These are phyloP conservation scores for Trichosanthes cucumerina DNA, from an alignment of 306 rosid species.

Conservation along the genomic window DNA sequence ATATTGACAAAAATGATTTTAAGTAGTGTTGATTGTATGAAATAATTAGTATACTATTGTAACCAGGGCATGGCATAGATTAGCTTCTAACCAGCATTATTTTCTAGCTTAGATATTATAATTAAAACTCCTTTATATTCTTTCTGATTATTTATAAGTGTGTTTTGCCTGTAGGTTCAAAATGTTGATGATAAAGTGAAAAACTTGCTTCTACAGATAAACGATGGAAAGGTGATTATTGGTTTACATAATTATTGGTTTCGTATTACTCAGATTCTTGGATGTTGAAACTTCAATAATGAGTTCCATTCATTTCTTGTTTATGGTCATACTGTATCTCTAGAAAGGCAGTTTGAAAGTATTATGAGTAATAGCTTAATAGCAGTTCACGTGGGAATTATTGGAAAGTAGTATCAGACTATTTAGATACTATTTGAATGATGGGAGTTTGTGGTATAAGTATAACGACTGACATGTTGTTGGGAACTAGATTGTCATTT, in stretches of 20 bases:
- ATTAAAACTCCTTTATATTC: not conserved
- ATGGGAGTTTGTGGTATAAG: not conserved
- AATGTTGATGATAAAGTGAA: constrained; percentile 63
- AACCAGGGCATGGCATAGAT: not conserved
- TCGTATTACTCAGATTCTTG: not conserved
- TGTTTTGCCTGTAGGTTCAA: constrained; percentile 39
- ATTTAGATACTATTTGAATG: not conserved
- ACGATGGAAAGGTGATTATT: constrained; percentile 52
- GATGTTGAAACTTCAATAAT: not conserved
- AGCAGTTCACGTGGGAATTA: not conserved
- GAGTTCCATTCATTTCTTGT: not conserved
- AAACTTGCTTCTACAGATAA: constrained; percentile 47
- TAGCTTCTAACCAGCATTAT: not conserved
- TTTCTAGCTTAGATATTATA: not conserved
- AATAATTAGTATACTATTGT: not conserved
- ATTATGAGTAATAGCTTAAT: not conserved
- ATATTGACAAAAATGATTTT: not conserved
- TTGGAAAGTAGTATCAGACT: not conserved
- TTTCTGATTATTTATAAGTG: not conserved
- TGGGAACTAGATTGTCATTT: not conserved
- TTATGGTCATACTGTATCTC: not conserved
- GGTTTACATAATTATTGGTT: not conserved
- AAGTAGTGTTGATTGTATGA: not conserved
- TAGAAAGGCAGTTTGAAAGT: not conserved
- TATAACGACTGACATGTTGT: not conserved